phyloP scores from a whole-genome alignment of 768 basidiomycete species.

The Clathrus columnatus region DNA sequence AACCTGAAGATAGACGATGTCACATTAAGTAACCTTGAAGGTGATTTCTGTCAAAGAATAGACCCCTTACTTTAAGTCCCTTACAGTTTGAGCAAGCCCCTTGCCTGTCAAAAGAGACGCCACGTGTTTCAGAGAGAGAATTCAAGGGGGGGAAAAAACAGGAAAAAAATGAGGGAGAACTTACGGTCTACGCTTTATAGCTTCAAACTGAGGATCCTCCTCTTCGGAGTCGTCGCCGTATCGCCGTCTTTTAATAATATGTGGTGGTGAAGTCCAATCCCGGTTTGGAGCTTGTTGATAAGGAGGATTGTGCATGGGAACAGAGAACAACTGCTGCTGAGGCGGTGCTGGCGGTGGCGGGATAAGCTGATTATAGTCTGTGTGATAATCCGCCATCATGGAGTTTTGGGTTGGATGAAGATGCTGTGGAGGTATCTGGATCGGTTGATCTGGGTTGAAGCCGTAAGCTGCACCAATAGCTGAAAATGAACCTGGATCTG shows the following conservation, averaged over 20 bases:
- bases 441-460: constrained; percentile 8
- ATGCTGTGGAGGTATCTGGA: constrained; percentile 4
- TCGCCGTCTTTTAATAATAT: not conserved
- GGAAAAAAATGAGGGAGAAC: not conserved
- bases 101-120: constrained; percentile 31
- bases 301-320: not conserved
- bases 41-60: not conserved
- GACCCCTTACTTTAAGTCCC: constrained; percentile 33
- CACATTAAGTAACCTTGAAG: not conserved
- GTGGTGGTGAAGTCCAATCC: not conserved
- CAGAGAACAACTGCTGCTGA: not conserved
- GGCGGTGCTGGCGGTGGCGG: not conserved
- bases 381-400: not conserved
- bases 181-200: not conserved
- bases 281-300: not conserved
- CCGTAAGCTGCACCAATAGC: constrained; percentile 6
- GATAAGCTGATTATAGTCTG: not conserved
- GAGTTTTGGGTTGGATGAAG: not conserved
- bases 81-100: constrained; percentile 73
- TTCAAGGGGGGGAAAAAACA: not conserved
- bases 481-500: constrained; percentile 4
- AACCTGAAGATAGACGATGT: constrained; percentile 35
- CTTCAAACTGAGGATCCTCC: not conserved
- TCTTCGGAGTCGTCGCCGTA: constrained; percentile 4
- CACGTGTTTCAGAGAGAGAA: not conserved